Conservation (phyloP, 345 rosid species). For the Rhodamnia rubescens region DNA sequence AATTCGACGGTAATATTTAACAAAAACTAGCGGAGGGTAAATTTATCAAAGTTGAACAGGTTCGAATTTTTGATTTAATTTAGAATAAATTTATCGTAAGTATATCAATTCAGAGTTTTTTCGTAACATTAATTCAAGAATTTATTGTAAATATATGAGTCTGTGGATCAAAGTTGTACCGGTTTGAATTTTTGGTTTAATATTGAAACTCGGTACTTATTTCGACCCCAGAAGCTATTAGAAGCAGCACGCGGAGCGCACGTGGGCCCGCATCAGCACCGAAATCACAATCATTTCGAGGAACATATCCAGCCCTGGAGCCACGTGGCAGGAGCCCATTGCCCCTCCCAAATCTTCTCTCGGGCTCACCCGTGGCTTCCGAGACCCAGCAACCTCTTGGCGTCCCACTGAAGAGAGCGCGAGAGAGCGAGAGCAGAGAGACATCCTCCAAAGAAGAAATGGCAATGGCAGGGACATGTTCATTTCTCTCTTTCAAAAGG, state of each 20-base stretch:
- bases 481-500: constrained; percentile 46
- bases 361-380: constrained; percentile 1
- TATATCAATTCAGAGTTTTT: too few species aligned
- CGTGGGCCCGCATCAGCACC: not conserved
- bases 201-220: not conserved
- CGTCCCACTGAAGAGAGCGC: not conserved
- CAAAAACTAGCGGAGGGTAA: too few species aligned
- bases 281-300: not conserved
- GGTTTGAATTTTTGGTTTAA: too few species aligned
- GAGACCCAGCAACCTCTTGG: not conserved
- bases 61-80: too few species aligned
- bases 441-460: constrained; percentile 11
- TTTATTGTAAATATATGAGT: not conserved
- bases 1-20: too few species aligned
- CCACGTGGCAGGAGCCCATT: constrained; percentile 62
- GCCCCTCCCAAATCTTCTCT: constrained; percentile 34
- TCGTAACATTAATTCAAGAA: too few species aligned
- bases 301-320: constrained; percentile 4
- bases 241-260: not conserved
- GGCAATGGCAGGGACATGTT: constrained; percentile 67
- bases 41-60: too few species aligned
- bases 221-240: not conserved
- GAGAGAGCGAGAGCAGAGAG: not conserved
- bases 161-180: too few species aligned
- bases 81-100: too few species aligned